Evolutionary conservation across 306 rosid genomes (phyloP).

Genomic region (Quercus engelmannii): DNA sequence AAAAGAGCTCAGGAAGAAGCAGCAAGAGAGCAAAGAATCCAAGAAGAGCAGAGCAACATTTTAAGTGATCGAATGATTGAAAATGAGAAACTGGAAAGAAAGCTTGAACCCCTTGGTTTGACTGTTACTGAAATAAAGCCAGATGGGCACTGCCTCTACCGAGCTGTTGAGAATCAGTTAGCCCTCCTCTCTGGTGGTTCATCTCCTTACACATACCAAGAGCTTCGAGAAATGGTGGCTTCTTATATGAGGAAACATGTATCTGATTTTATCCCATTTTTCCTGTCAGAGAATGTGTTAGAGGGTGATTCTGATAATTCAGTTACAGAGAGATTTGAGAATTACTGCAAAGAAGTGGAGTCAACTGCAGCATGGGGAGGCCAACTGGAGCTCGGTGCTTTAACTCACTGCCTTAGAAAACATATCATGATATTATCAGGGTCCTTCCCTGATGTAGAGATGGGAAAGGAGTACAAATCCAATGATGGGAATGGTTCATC

Average conservation of each 20-base stretch:
- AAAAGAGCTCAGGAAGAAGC: constrained; percentile 81
- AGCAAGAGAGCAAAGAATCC: constrained; percentile 83
- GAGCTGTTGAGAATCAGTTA: constrained; percentile 85
- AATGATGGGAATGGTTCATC: constrained; percentile 24
- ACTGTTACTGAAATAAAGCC: constrained; percentile 76
- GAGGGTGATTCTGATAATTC: constrained; percentile 52
- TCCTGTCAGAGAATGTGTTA: constrained; percentile 54
- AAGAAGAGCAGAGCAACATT: constrained; percentile 73
- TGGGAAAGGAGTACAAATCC: constrained; percentile 88
- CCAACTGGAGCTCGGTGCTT: constrained; percentile 91
- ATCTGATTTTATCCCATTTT: constrained; percentile 75
- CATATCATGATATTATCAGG: constrained; percentile 87
- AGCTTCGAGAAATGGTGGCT: constrained; percentile 82
- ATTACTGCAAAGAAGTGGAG: constrained; percentile 82
- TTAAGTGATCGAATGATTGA: constrained; percentile 74
- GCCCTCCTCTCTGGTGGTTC: constrained; percentile 47
- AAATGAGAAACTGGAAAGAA: constrained; percentile 64
- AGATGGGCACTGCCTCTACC: constrained; percentile 92
- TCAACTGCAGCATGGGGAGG: constrained; percentile 97
- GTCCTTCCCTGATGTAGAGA: constrained; percentile 96
- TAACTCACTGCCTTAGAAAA: constrained; percentile 75
- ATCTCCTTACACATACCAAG: constrained; percentile 66
- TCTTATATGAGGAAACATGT: constrained; percentile 71
- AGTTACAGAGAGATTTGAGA: constrained; percentile 57
- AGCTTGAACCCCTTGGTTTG: constrained; percentile 84